Percentiles rank a stretch among this genome's conserved stretches.
These are phyloP conservation scores for Salix dunnii DNA, from an alignment of 345 rosid genomes.

Conservation along the genomic window DNA sequence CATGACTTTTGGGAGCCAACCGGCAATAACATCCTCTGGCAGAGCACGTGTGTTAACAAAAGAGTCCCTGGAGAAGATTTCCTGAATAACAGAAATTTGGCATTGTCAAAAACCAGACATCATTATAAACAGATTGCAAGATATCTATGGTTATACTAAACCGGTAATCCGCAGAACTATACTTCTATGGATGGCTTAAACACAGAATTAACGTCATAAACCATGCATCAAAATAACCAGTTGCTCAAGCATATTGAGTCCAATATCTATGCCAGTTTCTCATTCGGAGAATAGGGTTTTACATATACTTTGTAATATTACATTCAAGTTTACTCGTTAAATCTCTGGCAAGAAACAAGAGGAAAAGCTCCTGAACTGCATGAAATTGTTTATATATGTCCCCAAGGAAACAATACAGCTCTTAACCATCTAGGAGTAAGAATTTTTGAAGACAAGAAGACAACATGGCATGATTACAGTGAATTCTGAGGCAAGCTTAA, in stretches of 20 bases:
- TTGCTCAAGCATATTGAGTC: neutral
- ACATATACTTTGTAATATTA: neutral
- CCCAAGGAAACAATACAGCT: too few species aligned
- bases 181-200: neutral
- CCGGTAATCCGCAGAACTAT: neutral
- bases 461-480: neutral
- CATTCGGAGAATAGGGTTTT: too few species aligned
- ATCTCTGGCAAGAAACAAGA: neutral
- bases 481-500: too few species aligned
- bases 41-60: conserved; percentile 64
- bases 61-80: conserved; percentile 69
- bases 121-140: neutral
- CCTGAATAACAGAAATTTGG: conserved; percentile 38
- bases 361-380: neutral
- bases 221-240: neutral
- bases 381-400: too few species aligned
- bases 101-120: conserved; percentile 5
- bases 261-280: neutral
- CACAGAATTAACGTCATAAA: neutral
- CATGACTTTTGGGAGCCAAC: conserved; percentile 89
- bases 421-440: neutral
- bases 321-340: neutral
- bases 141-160: neutral
- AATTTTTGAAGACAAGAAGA: neutral
- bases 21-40: conserved; percentile 75